A percentile compares a stretch with the other conserved stretches of the same genome.
Evolutionary conservation across 495 filamentous ascomycete genomes (phyloP).

Genomic region (Podospora conica): DNA sequence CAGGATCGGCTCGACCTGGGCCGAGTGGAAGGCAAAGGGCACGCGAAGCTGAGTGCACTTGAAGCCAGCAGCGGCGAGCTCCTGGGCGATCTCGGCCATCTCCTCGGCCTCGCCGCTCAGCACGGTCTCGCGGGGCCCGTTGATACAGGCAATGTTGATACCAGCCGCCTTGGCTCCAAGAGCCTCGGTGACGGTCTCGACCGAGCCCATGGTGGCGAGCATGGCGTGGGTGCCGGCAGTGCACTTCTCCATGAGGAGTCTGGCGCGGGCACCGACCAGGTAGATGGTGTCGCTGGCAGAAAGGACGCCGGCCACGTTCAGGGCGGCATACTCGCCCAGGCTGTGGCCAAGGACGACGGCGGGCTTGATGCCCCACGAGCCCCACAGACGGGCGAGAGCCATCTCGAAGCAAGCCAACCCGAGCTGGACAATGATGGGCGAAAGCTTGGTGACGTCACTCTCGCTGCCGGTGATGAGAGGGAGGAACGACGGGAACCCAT

Average conservation of each 20-base stretch:
- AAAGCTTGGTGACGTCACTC: slow-evolving; percentile 51
- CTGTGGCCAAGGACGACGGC: slow-evolving; percentile 80
- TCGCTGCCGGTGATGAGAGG: slow-evolving; percentile 60
- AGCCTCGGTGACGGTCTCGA: slow-evolving; percentile 34
- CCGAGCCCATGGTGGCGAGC: slow-evolving; percentile 51
- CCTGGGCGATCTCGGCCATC: slow-evolving; percentile 53
- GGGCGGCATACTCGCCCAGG: slow-evolving; percentile 79
- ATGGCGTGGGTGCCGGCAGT: slow-evolving; percentile 64
- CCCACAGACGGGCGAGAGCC: slow-evolving; percentile 76
- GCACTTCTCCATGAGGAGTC: slow-evolving; percentile 68
- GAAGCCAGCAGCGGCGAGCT: slow-evolving; percentile 50
- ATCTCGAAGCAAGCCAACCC: slow-evolving; percentile 77
- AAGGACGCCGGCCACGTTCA: slow-evolving; percentile 73
- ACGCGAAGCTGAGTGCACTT: slow-evolving; percentile 66
- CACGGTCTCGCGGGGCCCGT: slow-evolving; percentile 56
- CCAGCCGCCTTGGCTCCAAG: slow-evolving; percentile 29
- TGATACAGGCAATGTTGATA: slow-evolving; percentile 54
- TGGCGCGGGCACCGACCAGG: slow-evolving; percentile 70
- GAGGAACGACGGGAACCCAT: slow-evolving; percentile 64
- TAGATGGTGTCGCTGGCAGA: slow-evolving; percentile 74
- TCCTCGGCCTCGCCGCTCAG: slow-evolving; percentile 47
- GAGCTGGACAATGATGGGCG: slow-evolving; percentile 72
- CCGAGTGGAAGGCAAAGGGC: slow-evolving; percentile 76
- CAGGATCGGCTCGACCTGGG: slow-evolving; percentile 72
- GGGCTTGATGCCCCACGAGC: slow-evolving; percentile 69